Conservation (phyloP, 129 eudicot genomes). For the Mikania micrantha region DNA sequence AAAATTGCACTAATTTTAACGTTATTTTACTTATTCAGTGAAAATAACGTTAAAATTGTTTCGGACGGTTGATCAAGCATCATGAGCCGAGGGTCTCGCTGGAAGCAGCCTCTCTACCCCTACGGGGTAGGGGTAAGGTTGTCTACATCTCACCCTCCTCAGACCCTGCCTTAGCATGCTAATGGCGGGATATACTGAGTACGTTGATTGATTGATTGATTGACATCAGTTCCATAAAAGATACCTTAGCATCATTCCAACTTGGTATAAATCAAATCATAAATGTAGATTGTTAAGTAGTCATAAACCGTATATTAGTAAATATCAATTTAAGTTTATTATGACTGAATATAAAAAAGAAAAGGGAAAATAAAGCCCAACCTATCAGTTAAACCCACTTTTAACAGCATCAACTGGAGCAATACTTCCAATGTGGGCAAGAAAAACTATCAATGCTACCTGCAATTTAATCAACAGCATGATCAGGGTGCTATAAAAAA, state of each 20-base stretch:
- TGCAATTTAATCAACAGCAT: constrained; percentile 14
- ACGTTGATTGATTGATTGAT: no score
- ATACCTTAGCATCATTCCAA: constrained; percentile 89
- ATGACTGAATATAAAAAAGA: constrained; percentile 9
- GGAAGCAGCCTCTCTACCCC: no score
- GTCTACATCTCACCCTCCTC: no score
- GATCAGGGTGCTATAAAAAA: neutral
- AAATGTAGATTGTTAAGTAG: constrained; percentile 46
- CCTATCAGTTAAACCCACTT: constrained; percentile 90
- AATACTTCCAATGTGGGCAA: constrained; percentile 57
- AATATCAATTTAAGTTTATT: neutral
- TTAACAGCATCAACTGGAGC: constrained; percentile 91
- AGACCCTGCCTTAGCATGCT: no score
- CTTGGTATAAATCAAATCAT: constrained; percentile 93
- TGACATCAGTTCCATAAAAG: neutral
- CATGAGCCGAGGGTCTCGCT: no score
- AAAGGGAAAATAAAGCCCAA: constrained; percentile 6
- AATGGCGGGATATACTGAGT: no score
- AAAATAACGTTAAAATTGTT: no score
- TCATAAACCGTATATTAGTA: neutral
- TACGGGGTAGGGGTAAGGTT: no score
- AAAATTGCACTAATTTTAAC: no score
- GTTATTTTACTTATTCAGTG: no score
- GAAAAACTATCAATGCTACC: constrained; percentile 91
- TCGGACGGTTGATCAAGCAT: no score